Percentiles rank a stretch among this genome's conserved stretches.
Evolutionary conservation across 495 filamentous ascomycete species (phyloP).

Genomic region (Friedmanniomyces simplex): DNA sequence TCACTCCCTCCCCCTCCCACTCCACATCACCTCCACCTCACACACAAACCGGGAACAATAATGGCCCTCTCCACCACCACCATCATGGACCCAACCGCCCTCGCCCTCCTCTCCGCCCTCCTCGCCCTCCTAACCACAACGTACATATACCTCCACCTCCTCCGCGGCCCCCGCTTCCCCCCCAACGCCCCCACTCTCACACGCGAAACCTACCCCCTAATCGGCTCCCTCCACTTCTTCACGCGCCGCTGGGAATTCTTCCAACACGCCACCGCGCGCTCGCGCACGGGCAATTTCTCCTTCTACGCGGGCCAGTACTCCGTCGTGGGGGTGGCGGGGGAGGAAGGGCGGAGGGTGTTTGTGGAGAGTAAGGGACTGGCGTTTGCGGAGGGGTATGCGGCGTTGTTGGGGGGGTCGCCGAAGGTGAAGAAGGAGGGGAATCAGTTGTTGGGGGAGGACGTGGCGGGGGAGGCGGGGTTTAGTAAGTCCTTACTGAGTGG

Average conservation of each 20-base stretch:
- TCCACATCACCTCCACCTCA: too few relatives aligned
- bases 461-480: neutral
- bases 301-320: conserved; percentile 40
- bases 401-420: conserved; percentile 17
- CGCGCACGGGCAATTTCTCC: conserved; percentile 36
- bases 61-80: neutral
- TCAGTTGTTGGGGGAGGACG: neutral
- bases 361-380: conserved; percentile 36
- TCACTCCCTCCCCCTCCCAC: too few relatives aligned
- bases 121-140: neutral
- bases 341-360: conserved; percentile 33
- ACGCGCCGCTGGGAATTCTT: conserved; percentile 24
- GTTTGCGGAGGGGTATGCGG: conserved; percentile 34
- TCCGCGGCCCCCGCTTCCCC: neutral
- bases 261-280: neutral
- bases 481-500: too few relatives aligned
- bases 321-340: conserved; percentile 34
- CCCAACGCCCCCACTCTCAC: neutral
- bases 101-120: neutral
- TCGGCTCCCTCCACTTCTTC: conserved; percentile 24
- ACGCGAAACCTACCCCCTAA: conserved; percentile 9
- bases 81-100: neutral
- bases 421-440: neutral
- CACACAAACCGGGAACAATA: too few relatives aligned
- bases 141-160: neutral